Conservation (phyloP, 1,139 yeast species). For the Zygotorulaspora mrakii region DNA sequence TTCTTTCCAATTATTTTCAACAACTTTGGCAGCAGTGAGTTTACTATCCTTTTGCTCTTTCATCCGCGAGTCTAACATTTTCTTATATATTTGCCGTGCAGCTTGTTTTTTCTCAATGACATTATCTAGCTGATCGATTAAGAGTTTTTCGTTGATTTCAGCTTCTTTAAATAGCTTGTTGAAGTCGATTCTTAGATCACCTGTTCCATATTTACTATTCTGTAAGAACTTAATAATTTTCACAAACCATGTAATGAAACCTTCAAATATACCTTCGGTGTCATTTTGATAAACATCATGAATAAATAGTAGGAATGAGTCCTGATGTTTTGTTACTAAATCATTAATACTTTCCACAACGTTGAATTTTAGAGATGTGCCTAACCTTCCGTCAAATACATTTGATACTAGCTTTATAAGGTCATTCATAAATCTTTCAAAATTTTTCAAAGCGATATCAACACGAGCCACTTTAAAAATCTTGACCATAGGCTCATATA, state of each 20-base stretch:
- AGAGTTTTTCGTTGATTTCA: constrained; percentile 36
- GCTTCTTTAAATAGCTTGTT: constrained; percentile 30
- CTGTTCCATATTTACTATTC: constrained; percentile 45
- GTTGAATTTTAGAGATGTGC: constrained; percentile 42
- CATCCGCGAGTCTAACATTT: constrained; percentile 32
- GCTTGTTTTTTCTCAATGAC: constrained; percentile 44
- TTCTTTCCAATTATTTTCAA: constrained; percentile 48
- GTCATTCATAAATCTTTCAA: constrained; percentile 71
- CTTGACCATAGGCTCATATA: constrained; percentile 78
- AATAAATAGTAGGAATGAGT: constrained; percentile 65
- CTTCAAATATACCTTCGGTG: constrained; percentile 64
- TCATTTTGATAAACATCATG: constrained; percentile 75
- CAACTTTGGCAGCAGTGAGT: constrained; percentile 29
- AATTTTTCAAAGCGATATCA: constrained; percentile 68
- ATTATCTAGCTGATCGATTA: constrained; percentile 44
- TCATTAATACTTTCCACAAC: constrained; percentile 64
- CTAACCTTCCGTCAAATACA: constrained; percentile 40
- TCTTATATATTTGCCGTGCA: constrained; percentile 41
- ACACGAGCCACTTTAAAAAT: constrained; percentile 74
- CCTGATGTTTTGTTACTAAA: constrained; percentile 66
- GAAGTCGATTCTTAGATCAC: constrained; percentile 40
- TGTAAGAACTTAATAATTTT: constrained; percentile 59
- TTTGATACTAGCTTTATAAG: constrained; percentile 51
- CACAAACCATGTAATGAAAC: constrained; percentile 69
- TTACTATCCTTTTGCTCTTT: constrained; percentile 18